Percentiles rank a stretch among this genome's conserved stretches.
Evolutionary conservation across 768 basidiomycete genomes (phyloP).

Genomic region (Suillus sp.): DNA sequence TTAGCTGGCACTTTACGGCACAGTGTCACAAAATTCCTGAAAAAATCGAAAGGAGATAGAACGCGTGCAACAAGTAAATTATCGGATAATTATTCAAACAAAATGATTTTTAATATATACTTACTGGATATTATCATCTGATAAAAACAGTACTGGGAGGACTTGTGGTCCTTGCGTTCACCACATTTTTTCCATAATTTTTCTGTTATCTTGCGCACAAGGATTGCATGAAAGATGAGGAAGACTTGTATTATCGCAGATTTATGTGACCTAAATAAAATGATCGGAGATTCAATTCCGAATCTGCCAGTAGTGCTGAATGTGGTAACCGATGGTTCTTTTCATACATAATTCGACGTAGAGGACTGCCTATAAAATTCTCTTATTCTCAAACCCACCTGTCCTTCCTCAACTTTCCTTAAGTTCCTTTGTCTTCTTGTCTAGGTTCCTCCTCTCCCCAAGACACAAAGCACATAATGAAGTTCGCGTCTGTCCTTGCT

Average conservation of each 20-base stretch:
- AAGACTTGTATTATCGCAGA: neutral
- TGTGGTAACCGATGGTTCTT: slow-evolving; percentile 6
- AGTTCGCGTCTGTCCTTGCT: slow-evolving; percentile 35
- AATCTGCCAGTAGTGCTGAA: neutral
- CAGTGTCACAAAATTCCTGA: neutral
- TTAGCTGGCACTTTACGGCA: neutral
- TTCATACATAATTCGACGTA: neutral
- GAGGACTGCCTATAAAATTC: slow-evolving; percentile 4
- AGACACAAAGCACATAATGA: slow-evolving; percentile 26
- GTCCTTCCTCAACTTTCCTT: slow-evolving; percentile 17
- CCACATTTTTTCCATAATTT: neutral
- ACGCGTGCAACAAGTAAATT: neutral
- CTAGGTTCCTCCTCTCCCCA: neutral
- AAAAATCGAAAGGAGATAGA: slow-evolving; percentile 2
- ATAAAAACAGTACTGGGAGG: neutral
- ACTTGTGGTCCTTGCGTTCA: neutral
- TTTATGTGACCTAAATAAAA: neutral
- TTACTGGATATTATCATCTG: neutral
- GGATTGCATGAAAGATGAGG: neutral
- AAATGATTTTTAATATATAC: neutral
- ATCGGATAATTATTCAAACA: neutral
- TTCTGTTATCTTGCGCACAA: neutral
- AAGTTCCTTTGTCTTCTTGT: slow-evolving; percentile 15
- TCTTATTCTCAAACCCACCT: slow-evolving; percentile 3
- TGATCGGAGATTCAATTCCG: neutral